phyloP scores from a whole-genome alignment of 75 land plant species.

The Cunninghamia lanceolata region DNA sequence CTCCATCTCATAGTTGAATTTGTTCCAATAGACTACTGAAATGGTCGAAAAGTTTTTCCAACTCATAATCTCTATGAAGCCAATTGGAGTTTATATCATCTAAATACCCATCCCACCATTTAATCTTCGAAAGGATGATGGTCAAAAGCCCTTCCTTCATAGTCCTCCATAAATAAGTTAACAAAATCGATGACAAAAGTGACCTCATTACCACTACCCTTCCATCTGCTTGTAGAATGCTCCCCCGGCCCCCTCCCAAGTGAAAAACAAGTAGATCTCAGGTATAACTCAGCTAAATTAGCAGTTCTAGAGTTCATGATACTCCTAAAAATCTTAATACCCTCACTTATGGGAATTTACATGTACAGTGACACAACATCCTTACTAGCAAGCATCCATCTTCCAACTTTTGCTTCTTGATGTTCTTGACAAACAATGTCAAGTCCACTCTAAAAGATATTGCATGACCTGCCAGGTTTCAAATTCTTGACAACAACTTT shows the following conservation, averaged over 20 bases:
- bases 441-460: neutral
- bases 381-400: neutral
- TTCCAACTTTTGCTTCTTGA: neutral
- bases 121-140: neutral
- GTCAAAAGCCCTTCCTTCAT: neutral
- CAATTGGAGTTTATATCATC: no score
- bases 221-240: neutral
- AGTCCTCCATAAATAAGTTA: neutral
- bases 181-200: no score
- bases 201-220: neutral
- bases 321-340: no score
- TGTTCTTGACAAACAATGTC: neutral
- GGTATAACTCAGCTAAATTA: no score
- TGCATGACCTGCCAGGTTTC: no score
- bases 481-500: no score
- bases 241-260: neutral
- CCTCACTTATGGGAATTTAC: no score
- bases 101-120: neutral
- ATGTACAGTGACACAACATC: no score
- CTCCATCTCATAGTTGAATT: neutral
- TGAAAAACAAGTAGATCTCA: neutral
- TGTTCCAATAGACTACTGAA: neutral
- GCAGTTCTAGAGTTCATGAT: no score
- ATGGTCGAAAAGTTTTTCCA: neutral
- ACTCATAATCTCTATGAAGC: no score